Evolutionary conservation across 768 basidiomycete species (phyloP), one percentile per base, ranked within the genome.

Genomic region (Termitomyces sp.): DNA sequence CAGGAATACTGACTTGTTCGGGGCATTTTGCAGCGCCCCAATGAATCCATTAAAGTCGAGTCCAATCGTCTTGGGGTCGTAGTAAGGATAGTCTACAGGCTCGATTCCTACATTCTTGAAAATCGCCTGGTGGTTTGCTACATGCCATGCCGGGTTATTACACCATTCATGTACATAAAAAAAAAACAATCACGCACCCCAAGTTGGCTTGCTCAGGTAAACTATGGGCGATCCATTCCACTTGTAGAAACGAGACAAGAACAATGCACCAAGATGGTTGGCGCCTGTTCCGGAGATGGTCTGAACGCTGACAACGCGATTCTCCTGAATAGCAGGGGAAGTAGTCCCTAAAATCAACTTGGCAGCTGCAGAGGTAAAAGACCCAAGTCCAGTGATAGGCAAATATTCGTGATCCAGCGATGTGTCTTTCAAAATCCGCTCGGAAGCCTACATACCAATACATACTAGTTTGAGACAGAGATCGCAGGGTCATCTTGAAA

Each of bases 211-310:
- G 67, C 94, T 94, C 64, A 99, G 68, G 71, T 88, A 94, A 60
- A 97, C 73, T 61, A 79, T 81, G 65, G 89, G 87, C 49, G 80
- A 70, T n/a, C 72, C 73, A 53, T 85, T 82, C 77, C 81, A 90
- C 3, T 78, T 74, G 74, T 96, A 97, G 75, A 90, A 94, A 59
- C 79, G 79, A 60, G 86, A 85, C 62, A 98, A 73, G 79, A 97
- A 97, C 53, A 94, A 74, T 2, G 87, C 94, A 26, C 86, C 95
- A 48, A 96, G 81, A 72, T 96, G 94, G 76, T 96, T 95, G 49
- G 95, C 95, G 50, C 95, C 95, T 2, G 95, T 98, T 27, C 95
- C 95, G 14, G 93, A 96, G 63, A 97, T 90, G 14, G 95, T 95
- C 75, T 98, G 95, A 47, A 90, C 90, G 69, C 87, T 90, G 41